A percentile compares a stretch with the other conserved stretches of the same genome.
Evolutionary conservation across 2,329 filamentous ascomycete genomes (phyloP).

Genomic region (Xylariaceae sp.): DNA sequence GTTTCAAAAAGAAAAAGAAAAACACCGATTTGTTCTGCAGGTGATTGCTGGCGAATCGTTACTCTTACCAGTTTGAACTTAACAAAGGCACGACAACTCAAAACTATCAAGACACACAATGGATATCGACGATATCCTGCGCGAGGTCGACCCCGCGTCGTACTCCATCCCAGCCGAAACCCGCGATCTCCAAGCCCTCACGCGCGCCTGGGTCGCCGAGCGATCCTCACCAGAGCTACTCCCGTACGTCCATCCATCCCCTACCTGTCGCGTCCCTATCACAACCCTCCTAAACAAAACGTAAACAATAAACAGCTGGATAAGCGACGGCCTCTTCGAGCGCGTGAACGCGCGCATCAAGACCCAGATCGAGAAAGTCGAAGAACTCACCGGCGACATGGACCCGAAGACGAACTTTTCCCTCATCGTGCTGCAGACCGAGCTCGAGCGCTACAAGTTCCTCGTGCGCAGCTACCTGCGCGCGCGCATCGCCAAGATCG

Average conservation of each 20-base stretch:
- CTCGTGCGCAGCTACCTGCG: constrained; percentile 78
- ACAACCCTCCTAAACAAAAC: constrained; percentile 8
- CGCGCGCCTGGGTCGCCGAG: constrained; percentile 89
- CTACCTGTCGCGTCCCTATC: background rate
- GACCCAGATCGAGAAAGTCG: constrained; percentile 63
- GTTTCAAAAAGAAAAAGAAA: too few species aligned
- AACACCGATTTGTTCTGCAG: too few species aligned
- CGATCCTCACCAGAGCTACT: constrained; percentile 85
- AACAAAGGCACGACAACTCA: background rate
- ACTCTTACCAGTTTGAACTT: background rate
- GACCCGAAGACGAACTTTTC: constrained; percentile 88
- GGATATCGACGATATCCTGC: constrained; percentile 77
- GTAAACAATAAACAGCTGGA: constrained; percentile 45
- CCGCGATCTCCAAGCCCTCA: constrained; percentile 80
- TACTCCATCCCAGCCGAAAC: constrained; percentile 53
- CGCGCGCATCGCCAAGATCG: constrained; percentile 84
- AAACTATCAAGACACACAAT: constrained; percentile 39
- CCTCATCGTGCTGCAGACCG: constrained; percentile 92
- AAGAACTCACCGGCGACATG: constrained; percentile 75
- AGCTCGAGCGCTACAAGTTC: constrained; percentile 91
- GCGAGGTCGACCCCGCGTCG: constrained; percentile 60
- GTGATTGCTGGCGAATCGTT: too few species aligned
- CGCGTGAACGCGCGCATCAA: constrained; percentile 70
- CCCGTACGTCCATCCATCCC: constrained; percentile 47
- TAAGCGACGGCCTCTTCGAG: constrained; percentile 69